Evolutionary conservation across 495 filamentous ascomycete species (phyloP).

Genomic region (Podospora didyma): DNA sequence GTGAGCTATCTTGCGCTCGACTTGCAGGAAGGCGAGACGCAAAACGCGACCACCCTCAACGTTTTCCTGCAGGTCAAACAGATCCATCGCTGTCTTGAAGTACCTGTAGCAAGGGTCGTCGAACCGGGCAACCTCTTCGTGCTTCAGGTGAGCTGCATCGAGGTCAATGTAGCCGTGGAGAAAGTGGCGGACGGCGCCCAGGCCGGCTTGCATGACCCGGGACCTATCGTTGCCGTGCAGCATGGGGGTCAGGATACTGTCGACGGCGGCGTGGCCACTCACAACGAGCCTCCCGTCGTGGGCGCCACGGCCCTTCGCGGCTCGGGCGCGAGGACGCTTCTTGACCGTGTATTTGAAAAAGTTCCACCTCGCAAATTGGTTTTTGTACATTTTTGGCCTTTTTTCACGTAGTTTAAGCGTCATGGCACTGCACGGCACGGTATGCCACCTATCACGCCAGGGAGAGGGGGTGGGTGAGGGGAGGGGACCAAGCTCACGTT

Average conservation of each 20-base stretch:
- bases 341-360: slow-evolving; percentile 33
- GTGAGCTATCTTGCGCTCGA: slow-evolving; percentile 20
- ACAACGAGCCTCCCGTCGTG: slow-evolving; percentile 7
- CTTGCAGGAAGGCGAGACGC: slow-evolving; percentile 27
- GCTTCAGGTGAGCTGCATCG: slow-evolving; percentile 13
- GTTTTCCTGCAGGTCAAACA: slow-evolving; percentile 24
- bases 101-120: slow-evolving; percentile 28
- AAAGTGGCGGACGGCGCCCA: slow-evolving; percentile 24
- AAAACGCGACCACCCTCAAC: slow-evolving; percentile 22
- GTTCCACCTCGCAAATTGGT: slow-evolving; percentile 28
- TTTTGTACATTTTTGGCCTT: slow-evolving; percentile 35
- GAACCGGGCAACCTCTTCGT: slow-evolving; percentile 20
- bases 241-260: slow-evolving; percentile 6
- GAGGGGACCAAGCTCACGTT: slow-evolving; percentile 18
- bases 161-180: slow-evolving; percentile 20
- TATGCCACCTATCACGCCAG: background rate
- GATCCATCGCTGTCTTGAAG: slow-evolving; percentile 27
- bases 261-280: slow-evolving; percentile 2
- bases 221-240: slow-evolving; percentile 14
- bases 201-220: slow-evolving; percentile 18
- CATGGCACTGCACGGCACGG: background rate
- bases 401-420: background rate
- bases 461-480: background rate
- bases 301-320: slow-evolving; percentile 3
- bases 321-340: slow-evolving; percentile 10